Evolutionary conservation across 179 eudicot genomes (phyloP).

Genomic region (Patellifolia procumbens): DNA sequence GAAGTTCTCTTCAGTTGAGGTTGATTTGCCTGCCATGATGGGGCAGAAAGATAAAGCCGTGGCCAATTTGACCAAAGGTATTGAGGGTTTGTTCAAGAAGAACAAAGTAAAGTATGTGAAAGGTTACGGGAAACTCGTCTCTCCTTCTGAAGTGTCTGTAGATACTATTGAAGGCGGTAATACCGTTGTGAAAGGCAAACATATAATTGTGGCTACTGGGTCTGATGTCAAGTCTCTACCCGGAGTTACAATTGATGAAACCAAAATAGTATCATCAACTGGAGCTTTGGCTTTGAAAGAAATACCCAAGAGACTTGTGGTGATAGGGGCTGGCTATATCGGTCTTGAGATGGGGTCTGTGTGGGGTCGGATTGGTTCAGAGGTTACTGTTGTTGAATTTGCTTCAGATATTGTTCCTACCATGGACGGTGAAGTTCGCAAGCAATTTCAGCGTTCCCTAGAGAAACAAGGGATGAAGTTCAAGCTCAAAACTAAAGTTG

Average conservation of each 20-base stretch:
- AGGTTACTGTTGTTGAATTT: conserved; percentile 90
- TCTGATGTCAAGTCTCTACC: conserved; percentile 91
- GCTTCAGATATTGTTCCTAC: conserved; percentile 83
- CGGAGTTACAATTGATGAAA: conserved; percentile 82
- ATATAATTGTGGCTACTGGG: conserved; percentile 86
- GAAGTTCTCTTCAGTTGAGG: conserved; percentile 70
- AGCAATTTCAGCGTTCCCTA: conserved; percentile 84
- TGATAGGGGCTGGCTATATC: conserved; percentile 94
- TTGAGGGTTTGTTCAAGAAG: conserved; percentile 94
- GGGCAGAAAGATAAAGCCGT: conserved; percentile 90
- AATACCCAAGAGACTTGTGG: conserved; percentile 81
- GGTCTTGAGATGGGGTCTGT: conserved; percentile 99
- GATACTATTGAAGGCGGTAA: conserved; percentile 72
- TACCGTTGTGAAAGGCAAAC: conserved; percentile 75
- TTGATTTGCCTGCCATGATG: conserved; percentile 93
- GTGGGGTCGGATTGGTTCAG: conserved; percentile 93
- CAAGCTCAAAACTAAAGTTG: conserved; percentile 85
- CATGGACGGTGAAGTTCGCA: conserved; percentile 89
- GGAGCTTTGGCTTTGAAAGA: conserved; percentile 84
- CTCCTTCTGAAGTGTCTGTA: conserved; percentile 85
- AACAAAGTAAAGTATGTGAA: conserved; percentile 90
- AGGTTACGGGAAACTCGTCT: conserved; percentile 78
- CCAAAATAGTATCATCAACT: conserved; percentile 86
- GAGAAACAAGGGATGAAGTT: conserved; percentile 96
- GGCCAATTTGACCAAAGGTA: conserved; percentile 63